Percentiles rank a stretch among this genome's conserved stretches.
These are phyloP conservation scores for Nicotiana otophora DNA, from an alignment of 257 asterid species.

Conservation along the genomic window DNA sequence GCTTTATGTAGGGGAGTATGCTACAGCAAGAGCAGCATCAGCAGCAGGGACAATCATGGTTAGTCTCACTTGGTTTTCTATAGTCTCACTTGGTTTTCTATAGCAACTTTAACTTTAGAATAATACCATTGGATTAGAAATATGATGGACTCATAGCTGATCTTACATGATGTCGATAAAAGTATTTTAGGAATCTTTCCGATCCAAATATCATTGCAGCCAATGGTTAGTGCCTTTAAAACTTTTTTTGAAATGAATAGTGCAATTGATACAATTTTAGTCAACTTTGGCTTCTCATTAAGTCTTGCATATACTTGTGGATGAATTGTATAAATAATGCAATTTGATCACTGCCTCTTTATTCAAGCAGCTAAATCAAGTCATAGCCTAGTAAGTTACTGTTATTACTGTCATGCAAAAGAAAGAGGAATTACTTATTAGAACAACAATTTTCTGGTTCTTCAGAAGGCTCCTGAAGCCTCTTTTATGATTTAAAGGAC, in stretches of 20 bases:
- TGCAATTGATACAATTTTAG: neutral
- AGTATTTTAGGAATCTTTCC: neutral
- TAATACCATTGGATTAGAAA: neutral
- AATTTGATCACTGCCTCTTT: neutral
- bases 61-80: constrained; percentile 11
- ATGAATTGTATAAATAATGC: too few relatives aligned
- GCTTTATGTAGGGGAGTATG: constrained; percentile 76
- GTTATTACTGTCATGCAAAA: neutral
- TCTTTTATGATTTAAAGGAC: neutral
- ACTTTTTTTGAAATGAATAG: neutral
- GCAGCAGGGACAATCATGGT: constrained; percentile 98
- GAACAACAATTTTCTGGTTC: neutral
- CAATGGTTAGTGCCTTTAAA: neutral
- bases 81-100: constrained; percentile 4
- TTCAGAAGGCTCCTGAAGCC: neutral
- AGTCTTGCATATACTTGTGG: neutral
- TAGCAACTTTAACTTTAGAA: neutral
- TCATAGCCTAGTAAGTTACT: neutral
- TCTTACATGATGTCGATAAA: neutral
- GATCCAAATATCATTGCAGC: neutral
- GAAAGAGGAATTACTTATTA: neutral
- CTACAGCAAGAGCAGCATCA: constrained; percentile 97
- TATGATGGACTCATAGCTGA: neutral
- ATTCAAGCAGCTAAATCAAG: neutral
- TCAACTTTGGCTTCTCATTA: neutral